Evolutionary conservation across 2,329 filamentous ascomycete genomes (phyloP).

Genomic region (Grosmannia clavigera): DNA sequence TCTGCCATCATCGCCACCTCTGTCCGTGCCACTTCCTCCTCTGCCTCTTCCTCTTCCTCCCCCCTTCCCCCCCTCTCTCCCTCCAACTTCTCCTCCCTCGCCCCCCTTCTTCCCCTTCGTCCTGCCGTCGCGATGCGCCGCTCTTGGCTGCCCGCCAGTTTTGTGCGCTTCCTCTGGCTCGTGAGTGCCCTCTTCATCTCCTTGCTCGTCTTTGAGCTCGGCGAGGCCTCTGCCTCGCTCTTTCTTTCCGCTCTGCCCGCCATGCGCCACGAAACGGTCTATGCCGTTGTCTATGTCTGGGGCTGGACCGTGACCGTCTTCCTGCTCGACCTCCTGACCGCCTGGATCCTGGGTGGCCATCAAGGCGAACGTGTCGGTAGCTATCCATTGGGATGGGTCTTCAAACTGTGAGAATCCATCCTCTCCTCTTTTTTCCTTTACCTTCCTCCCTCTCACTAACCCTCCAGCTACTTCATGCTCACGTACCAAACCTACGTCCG

Average conservation of each 20-base stretch:
- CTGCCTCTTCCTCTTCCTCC: too few relatives aligned
- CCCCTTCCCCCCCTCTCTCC: too few relatives aligned
- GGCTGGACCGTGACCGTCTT: constrained; percentile 58
- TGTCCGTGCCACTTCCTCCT: too few relatives aligned
- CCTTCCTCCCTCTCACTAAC: not conserved
- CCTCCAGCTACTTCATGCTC: constrained; percentile 47
- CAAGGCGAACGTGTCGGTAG: constrained; percentile 56
- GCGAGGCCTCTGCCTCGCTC: constrained; percentile 57
- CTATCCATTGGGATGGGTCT: constrained; percentile 59
- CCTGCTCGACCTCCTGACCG: constrained; percentile 49
- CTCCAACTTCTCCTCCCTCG: not conserved
- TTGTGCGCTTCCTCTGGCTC: constrained; percentile 59
- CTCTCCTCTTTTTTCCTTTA: too few relatives aligned
- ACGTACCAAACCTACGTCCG: constrained; percentile 63
- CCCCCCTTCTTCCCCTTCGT: constrained; percentile 8
- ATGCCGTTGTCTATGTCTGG: constrained; percentile 58
- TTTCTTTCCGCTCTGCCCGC: constrained; percentile 51
- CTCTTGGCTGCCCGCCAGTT: constrained; percentile 51
- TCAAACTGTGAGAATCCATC: constrained; percentile 44
- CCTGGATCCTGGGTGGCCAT: constrained; percentile 53
- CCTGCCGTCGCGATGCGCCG: constrained; percentile 30
- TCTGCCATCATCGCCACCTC: too few relatives aligned
- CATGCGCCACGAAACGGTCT: constrained; percentile 42
- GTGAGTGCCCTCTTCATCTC: constrained; percentile 50
- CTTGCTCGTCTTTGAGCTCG: constrained; percentile 52